phyloP scores from a whole-genome alignment of 2,329 filamentous ascomycete genomes.

The Clarireedia hainanense region DNA sequence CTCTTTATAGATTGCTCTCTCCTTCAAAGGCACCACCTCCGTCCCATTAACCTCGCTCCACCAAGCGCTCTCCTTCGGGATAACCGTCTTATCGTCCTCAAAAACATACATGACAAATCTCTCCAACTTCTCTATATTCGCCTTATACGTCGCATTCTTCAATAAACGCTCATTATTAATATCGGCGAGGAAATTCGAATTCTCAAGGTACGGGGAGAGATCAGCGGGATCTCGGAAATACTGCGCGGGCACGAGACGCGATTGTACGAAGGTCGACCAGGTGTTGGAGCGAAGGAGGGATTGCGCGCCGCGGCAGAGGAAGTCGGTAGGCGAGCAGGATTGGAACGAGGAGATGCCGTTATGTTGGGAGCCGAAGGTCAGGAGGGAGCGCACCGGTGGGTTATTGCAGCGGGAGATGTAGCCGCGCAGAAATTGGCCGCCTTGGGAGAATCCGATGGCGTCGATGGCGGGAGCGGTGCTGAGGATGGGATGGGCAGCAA shows the following conservation, averaged over 20 bases:
- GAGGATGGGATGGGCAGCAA: conserved; percentile 70
- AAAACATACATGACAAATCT: conserved; percentile 89
- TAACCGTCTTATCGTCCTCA: conserved; percentile 72
- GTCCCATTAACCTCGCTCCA: conserved; percentile 79
- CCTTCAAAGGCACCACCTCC: conserved; percentile 57
- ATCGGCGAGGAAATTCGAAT: conserved; percentile 86
- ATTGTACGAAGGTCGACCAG: conserved; percentile 73
- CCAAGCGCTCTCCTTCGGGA: conserved; percentile 87
- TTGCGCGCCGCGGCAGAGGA: conserved; percentile 74
- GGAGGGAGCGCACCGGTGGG: conserved; percentile 48
- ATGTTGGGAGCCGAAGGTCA: conserved; percentile 66
- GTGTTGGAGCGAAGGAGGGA: conserved; percentile 71
- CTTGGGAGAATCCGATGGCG: conserved; percentile 90
- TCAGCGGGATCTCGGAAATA: conserved; percentile 75
- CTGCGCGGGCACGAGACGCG: conserved; percentile 79
- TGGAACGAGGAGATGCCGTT: conserved; percentile 82
- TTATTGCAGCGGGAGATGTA: conserved; percentile 81
- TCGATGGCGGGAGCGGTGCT: conserved; percentile 77
- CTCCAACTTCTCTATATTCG: conserved; percentile 60
- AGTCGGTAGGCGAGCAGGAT: conserved; percentile 62
- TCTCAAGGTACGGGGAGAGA: conserved; percentile 64
- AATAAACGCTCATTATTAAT: conserved; percentile 81
- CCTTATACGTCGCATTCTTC: conserved; percentile 69
- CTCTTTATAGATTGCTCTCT: conserved; percentile 70
- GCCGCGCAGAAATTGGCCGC: conserved; percentile 88